Percentiles rank a stretch among this genome's conserved stretches.
phyloP scores from a whole-genome alignment of 208 protist species.

The Trypanosoma lewisi region DNA sequence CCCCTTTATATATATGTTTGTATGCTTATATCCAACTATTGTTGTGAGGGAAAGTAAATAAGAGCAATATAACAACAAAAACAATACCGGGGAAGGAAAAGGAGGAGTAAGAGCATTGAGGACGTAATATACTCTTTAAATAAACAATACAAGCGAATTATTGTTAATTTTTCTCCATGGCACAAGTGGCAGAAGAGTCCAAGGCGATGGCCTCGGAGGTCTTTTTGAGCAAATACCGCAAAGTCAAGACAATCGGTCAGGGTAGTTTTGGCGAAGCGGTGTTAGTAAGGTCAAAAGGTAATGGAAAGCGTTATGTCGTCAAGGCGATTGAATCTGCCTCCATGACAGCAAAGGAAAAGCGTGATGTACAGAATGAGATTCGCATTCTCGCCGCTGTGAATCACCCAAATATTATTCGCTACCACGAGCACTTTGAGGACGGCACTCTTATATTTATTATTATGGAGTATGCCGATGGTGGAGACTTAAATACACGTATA shows the following conservation, averaged over 20 bases:
- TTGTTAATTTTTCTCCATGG: conserved; percentile 37
- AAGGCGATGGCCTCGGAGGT: conserved; percentile 76
- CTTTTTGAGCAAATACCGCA: conserved; percentile 85
- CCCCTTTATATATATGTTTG: too few species aligned
- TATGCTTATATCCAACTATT: background rate
- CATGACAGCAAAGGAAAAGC: conserved; percentile 90
- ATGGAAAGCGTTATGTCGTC: conserved; percentile 91
- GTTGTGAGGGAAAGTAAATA: background rate
- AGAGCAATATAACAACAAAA: conserved; percentile 3
- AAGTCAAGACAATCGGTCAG: conserved; percentile 88
- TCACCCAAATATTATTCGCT: conserved; percentile 93
- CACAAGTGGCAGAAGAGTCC: conserved; percentile 66
- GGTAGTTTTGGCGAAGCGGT: conserved; percentile 92
- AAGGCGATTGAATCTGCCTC: conserved; percentile 88
- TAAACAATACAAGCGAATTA: conserved; percentile 5
- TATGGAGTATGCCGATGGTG: conserved; percentile 93
- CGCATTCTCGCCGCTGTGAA: conserved; percentile 87
- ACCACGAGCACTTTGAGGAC: conserved; percentile 89
- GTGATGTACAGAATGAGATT: conserved; percentile 92
- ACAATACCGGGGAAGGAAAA: conserved; percentile 15
- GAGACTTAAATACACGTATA: conserved; percentile 84
- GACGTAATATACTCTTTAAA: background rate
- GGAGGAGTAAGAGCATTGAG: background rate
- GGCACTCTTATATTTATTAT: conserved; percentile 89
- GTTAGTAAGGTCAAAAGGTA: conserved; percentile 80